Conservation (phyloP, 1,139 yeast species). For the Candida pseudocylindracea region DNA sequence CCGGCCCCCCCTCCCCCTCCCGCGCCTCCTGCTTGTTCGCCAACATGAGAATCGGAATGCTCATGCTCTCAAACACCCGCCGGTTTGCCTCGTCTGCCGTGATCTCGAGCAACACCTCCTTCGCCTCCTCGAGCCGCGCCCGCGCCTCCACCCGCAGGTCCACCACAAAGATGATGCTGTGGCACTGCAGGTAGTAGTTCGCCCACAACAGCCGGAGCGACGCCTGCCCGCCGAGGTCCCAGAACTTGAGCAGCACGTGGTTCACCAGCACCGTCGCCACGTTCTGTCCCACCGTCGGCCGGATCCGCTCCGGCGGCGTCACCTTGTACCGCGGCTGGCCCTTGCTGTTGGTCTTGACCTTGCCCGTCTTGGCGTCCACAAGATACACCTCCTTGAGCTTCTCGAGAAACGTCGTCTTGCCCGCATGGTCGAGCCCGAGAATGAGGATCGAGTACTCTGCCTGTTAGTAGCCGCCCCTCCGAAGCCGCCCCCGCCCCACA, state of each 20-base stretch:
- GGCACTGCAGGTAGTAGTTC: slow-evolving; percentile 65
- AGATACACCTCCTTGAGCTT: slow-evolving; percentile 17
- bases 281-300: slow-evolving; percentile 22
- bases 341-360: slow-evolving; percentile 3
- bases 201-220: slow-evolving; percentile 70
- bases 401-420: slow-evolving; percentile 64
- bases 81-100: slow-evolving; percentile 20
- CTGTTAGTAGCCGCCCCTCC: no score
- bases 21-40: slow-evolving; percentile 81
- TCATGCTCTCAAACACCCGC: slow-evolving; percentile 19
- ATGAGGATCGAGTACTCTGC: slow-evolving; percentile 34
- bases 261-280: neutral
- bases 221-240: slow-evolving; percentile 96
- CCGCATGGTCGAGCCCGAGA: slow-evolving; percentile 87
- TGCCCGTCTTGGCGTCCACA: slow-evolving; percentile 1
- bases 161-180: slow-evolving; percentile 78
- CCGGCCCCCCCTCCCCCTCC: slow-evolving; percentile 11
- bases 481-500: no score
- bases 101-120: slow-evolving; percentile 28
- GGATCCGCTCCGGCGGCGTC: slow-evolving; percentile 28
- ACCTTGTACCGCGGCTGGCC: slow-evolving; percentile 5
- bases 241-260: slow-evolving; percentile 39
- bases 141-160: slow-evolving; percentile 57
- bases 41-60: slow-evolving; percentile 79
- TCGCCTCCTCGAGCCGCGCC: slow-evolving; percentile 65